Evolutionary conservation across 176 grass and related monocot species (phyloP), one percentile per base, ranked within the genome.

Genomic region (Musa acuminata): DNA sequence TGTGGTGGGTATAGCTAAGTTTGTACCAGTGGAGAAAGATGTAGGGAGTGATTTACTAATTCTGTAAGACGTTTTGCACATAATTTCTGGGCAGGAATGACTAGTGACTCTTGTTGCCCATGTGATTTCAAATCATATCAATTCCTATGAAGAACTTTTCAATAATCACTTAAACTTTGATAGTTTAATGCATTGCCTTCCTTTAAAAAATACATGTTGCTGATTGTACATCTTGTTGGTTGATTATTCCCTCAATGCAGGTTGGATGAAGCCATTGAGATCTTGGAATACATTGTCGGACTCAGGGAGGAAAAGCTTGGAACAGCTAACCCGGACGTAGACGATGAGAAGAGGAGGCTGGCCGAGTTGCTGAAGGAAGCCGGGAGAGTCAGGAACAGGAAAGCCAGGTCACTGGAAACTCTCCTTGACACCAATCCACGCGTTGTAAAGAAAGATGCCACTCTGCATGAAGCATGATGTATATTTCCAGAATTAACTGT

Each of bases 221-320:
- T 55, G 21, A 20, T 50, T 22, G 16, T 8, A 20, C 26, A 50
- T 63, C 48, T 25, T 13, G 17, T 12, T 52, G 19, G 9, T n/a
- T 16, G 49, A 9, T 50, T 13, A 5, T 49, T 62, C 7, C 21
- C 64, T 60, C 23, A 48, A 52, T 20, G 22, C 58, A 80, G 78
- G 69, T 53, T 64, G 49, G 48, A 80, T 52, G 69, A 65, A 27
- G 78, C 78, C 69, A 80, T 80, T 62, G 57, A 64, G 14, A 52
- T 80, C 8, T 53, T 80, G 69, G 78, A 80, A 52, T 73, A 64
- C 19, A 43, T 80, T 12, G 58, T 80, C 51, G 58, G 21, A 22
- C 26, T 72, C 1, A 62, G 78, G 57, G 78, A 80, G 55, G 78
- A 80, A 62, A 72, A 64, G 78, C 69, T 80, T 25, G 78, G 78